Evolutionary conservation across 495 filamentous ascomycete genomes (phyloP).

Genomic region (Xanthoparmelia taractica): DNA sequence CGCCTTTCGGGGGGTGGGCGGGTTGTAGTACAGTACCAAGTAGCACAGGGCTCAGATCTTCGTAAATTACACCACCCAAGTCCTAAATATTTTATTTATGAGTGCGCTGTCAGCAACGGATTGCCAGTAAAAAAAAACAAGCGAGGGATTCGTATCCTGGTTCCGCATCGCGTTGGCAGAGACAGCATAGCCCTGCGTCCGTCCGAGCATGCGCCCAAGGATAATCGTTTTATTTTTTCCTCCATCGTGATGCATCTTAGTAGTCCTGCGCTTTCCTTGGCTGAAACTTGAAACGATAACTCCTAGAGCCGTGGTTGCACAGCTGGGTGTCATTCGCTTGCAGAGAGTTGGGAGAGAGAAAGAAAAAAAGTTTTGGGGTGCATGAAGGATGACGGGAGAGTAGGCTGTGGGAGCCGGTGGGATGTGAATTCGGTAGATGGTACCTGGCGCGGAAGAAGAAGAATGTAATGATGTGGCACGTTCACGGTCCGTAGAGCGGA

Average conservation of each 20-base stretch:
- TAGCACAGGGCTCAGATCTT: too few species aligned
- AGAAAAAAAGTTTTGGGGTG: too few species aligned
- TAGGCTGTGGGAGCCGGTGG: not conserved
- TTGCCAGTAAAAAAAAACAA: not conserved
- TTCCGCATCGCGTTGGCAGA: not conserved
- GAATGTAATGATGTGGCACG: not conserved
- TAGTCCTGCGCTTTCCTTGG: slow-evolving; percentile 3
- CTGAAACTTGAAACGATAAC: slow-evolving; percentile 8
- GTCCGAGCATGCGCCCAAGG: not conserved
- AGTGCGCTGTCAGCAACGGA: not conserved
- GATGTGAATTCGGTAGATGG: not conserved
- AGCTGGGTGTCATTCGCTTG: not conserved
- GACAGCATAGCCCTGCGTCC: not conserved
- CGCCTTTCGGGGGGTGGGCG: not conserved
- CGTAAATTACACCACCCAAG: not conserved
- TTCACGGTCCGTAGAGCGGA: slow-evolving; percentile 4
- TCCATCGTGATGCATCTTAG: not conserved
- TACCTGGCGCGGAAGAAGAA: not conserved
- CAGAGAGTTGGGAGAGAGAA: not conserved
- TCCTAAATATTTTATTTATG: not conserved
- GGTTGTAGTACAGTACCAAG: too few species aligned
- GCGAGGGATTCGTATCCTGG: slow-evolving; percentile 14
- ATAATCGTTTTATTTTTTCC: too few species aligned
- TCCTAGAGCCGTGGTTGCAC: not conserved
- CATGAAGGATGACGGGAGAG: not conserved